Percentiles rank a stretch among this genome's conserved stretches.
These are phyloP conservation scores for Globisporangium parvum DNA, from an alignment of 352 stramenopile genomes.

Conservation along the genomic window DNA sequence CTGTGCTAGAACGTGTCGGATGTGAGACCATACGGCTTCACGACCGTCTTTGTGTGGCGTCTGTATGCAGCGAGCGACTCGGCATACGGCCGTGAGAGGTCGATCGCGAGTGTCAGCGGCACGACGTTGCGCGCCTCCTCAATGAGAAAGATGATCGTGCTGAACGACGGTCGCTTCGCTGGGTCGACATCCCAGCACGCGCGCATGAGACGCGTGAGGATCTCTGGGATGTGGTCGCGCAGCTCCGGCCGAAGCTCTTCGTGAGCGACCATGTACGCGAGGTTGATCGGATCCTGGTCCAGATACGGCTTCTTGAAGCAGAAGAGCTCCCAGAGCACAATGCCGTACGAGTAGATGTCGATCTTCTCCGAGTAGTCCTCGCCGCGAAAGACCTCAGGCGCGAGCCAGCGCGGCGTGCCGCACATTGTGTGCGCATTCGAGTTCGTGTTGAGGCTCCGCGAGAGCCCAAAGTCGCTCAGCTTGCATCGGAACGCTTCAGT, in stretches of 20 bases:
- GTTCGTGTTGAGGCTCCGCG: constrained; percentile 57
- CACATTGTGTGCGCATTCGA: constrained; percentile 71
- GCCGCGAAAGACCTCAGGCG: constrained; percentile 76
- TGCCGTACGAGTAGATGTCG: constrained; percentile 78
- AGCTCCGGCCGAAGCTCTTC: constrained; percentile 63
- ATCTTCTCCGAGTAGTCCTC: constrained; percentile 85
- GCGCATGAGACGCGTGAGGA: constrained; percentile 62
- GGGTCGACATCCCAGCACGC: constrained; percentile 58
- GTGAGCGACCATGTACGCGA: constrained; percentile 71
- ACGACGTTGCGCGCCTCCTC: constrained; percentile 56
- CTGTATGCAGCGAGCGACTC: constrained; percentile 27
- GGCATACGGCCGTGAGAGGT: constrained; percentile 41
- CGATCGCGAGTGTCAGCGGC: constrained; percentile 43
- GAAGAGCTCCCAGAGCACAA: constrained; percentile 80
- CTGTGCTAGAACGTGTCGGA: constrained; percentile 35
- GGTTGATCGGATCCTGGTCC: constrained; percentile 71
- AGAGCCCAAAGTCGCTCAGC: constrained; percentile 71
- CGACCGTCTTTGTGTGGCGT: constrained; percentile 22
- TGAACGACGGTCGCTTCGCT: constrained; percentile 49
- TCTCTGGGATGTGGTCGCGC: constrained; percentile 56
- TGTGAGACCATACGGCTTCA: constrained; percentile 51
- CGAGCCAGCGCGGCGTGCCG: constrained; percentile 70
- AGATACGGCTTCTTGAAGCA: constrained; percentile 82
- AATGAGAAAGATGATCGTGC: constrained; percentile 46
- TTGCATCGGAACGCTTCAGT: constrained; percentile 69